Conservation (phyloP, 2,329 filamentous ascomycete genomes). For the Claviceps purpurea region DNA sequence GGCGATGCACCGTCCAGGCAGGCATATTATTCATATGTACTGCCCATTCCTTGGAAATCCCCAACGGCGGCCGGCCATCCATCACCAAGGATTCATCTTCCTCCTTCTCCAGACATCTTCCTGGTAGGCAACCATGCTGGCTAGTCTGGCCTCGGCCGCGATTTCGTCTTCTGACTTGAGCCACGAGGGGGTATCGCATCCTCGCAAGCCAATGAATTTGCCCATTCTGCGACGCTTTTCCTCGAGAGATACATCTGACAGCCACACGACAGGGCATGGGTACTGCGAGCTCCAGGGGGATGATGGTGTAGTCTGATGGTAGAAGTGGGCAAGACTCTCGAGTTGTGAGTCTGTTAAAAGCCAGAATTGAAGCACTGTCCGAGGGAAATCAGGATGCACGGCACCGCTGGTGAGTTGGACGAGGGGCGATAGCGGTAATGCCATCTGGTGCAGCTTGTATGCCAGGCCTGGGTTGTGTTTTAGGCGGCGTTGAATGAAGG, state of each 20-base stretch:
- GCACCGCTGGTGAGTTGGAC: conserved; percentile 47
- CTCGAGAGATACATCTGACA: conserved; percentile 35
- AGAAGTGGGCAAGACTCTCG: conserved; percentile 57
- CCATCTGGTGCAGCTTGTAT: conserved; percentile 52
- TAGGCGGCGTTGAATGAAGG: conserved; percentile 19
- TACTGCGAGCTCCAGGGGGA: conserved; percentile 44
- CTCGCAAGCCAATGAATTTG: conserved; percentile 58
- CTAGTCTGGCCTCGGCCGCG: conserved; percentile 26
- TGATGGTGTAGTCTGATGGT: conserved; percentile 52
- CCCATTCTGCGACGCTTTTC: conserved; percentile 63
- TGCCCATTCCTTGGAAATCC: no score
- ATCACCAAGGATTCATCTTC: conserved; percentile 26
- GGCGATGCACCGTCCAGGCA: no score
- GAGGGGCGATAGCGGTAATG: conserved; percentile 51
- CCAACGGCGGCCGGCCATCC: not conserved
- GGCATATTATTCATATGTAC: no score
- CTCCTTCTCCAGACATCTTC: conserved; percentile 33
- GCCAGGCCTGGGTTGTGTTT: conserved; percentile 38
- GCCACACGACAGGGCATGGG: conserved; percentile 56
- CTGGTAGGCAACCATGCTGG: conserved; percentile 20
- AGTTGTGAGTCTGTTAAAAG: conserved; percentile 59
- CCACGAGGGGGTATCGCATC: conserved; percentile 28
- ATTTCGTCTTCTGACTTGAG: conserved; percentile 35
- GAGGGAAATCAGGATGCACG: conserved; percentile 53
- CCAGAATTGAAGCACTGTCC: conserved; percentile 57